Percentiles rank a stretch among this genome's conserved stretches.
These are phyloP conservation scores for Scheffersomyces parashehatae DNA, from an alignment of 1,139 yeast species.

Conservation along the genomic window DNA sequence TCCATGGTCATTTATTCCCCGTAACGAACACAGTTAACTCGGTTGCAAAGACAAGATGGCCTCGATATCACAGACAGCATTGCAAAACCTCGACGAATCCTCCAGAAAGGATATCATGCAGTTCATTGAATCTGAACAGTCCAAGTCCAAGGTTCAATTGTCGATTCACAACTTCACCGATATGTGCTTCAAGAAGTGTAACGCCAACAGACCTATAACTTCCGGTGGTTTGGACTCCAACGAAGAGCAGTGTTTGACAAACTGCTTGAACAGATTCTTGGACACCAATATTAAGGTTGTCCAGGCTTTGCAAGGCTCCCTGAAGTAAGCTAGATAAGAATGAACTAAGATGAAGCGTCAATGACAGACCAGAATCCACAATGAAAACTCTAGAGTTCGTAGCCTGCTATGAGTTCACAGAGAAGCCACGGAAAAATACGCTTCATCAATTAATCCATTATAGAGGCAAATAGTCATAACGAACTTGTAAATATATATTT, in stretches of 20 bases:
- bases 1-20: not conserved
- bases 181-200: slow-evolving; percentile 87
- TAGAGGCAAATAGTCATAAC: not conserved
- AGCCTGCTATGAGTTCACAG: not conserved
- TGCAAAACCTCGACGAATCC: slow-evolving; percentile 66
- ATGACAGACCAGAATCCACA: not conserved
- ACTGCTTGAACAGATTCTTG: slow-evolving; percentile 82
- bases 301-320: slow-evolving; percentile 49
- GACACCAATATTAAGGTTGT: slow-evolving; percentile 89
- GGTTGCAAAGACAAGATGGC: slow-evolving; percentile 42
- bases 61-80: slow-evolving; percentile 56
- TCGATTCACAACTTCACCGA: slow-evolving; percentile 86
- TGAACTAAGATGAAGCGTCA: not conserved
- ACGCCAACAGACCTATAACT: slow-evolving; percentile 49
- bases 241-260: slow-evolving; percentile 74
- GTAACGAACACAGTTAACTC: not conserved
- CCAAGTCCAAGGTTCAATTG: slow-evolving; percentile 85
- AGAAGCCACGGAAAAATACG: no score
- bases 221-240: slow-evolving; percentile 50
- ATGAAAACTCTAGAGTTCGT: not conserved
- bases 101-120: slow-evolving; percentile 73
- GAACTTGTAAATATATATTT: not conserved
- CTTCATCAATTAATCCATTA: not conserved
- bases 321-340: slow-evolving; percentile 12
- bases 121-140: slow-evolving; percentile 80